Evolutionary conservation across 345 rosid species (phyloP).

Genomic region (Rhizophora mangle): DNA sequence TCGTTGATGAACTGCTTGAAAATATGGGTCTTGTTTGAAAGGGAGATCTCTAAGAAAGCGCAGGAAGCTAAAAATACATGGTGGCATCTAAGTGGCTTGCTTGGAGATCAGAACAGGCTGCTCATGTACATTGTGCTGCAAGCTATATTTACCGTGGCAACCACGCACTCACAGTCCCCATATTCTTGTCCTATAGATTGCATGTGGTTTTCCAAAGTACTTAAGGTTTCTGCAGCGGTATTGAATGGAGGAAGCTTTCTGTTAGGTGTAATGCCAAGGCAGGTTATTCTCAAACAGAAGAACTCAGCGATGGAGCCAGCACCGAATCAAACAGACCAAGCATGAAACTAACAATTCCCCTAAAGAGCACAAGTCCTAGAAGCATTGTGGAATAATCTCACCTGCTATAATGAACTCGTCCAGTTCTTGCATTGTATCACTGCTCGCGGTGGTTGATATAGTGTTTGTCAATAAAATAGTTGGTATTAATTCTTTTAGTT

Average conservation of each 20-base stretch:
- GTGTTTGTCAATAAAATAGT: background rate
- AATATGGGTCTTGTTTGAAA: constrained; percentile 11
- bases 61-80: constrained; percentile 77
- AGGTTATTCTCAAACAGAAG: constrained; percentile 82
- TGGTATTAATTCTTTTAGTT: no score
- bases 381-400: background rate
- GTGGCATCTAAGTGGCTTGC: constrained; percentile 83
- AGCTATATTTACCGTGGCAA: constrained; percentile 81
- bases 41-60: constrained; percentile 89
- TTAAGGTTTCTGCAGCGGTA: constrained; percentile 80
- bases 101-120: constrained; percentile 78
- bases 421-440: no score
- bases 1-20: background rate
- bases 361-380: constrained; percentile 7
- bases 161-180: constrained; percentile 88
- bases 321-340: constrained; percentile 23
- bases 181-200: constrained; percentile 71
- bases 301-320: constrained; percentile 36
- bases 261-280: constrained; percentile 83
- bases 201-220: constrained; percentile 74
- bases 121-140: constrained; percentile 77
- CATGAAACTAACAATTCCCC: background rate
- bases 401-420: background rate
- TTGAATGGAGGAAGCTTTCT: constrained; percentile 97
- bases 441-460: no score